A percentile compares a stretch with the other conserved stretches of the same genome.
Conservation (phyloP, 257 asterid genomes). For the Coffea eugenioides region DNA sequence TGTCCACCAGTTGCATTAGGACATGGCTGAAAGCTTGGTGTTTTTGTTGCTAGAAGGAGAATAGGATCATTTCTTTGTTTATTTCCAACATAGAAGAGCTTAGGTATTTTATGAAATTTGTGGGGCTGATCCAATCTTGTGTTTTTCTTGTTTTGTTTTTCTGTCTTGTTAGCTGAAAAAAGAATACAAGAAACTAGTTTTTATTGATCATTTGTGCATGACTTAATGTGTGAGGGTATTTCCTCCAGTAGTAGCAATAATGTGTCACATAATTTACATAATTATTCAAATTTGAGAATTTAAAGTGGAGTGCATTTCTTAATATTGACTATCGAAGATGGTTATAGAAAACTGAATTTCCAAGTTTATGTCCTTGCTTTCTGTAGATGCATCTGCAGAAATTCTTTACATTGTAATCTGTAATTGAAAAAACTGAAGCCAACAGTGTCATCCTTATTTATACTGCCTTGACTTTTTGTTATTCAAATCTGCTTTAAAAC, state of each 20-base stretch:
- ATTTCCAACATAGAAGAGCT: background rate
- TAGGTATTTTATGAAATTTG: background rate
- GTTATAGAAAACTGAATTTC: background rate
- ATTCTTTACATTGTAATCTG: background rate
- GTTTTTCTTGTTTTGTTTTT: background rate
- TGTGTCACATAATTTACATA: no score
- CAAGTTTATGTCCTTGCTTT: background rate
- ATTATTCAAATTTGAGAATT: background rate
- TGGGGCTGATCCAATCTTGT: background rate
- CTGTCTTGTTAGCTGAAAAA: no score
- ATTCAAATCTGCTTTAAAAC: background rate
- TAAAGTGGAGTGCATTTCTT: background rate
- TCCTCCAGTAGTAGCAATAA: background rate
- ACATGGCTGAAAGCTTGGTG: background rate
- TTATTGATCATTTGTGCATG: background rate
- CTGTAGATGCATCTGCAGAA: background rate
- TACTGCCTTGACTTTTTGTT: background rate
- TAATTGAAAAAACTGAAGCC: background rate
- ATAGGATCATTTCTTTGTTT: background rate
- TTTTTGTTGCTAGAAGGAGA: background rate
- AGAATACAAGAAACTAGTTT: background rate
- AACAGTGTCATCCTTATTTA: background rate
- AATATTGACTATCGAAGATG: background rate
- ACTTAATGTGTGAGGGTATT: background rate
- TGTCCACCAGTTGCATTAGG: background rate